These are phyloP conservation scores for Prunus davidiana DNA, from an alignment of 306 rosid species.

Conservation along the genomic window DNA sequence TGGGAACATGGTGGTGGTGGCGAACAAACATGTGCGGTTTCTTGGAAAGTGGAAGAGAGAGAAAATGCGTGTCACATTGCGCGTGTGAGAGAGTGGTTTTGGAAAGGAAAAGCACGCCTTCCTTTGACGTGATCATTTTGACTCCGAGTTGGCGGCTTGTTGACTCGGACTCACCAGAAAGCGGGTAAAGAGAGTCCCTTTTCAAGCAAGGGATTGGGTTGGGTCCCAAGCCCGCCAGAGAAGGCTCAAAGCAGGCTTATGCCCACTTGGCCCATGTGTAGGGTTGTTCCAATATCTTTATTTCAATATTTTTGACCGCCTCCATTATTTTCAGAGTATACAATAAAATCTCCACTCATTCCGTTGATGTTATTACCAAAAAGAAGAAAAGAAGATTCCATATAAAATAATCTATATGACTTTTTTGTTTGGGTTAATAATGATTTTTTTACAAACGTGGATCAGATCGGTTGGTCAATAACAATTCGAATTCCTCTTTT, in stretches of 20 bases:
- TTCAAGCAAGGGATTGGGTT: background rate
- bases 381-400: no score
- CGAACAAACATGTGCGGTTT: conserved; percentile 12
- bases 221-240: conserved; percentile 4
- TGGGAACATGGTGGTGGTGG: background rate
- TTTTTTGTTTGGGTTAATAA: no score
- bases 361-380: no score
- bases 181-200: background rate
- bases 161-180: background rate
- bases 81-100: background rate
- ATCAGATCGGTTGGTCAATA: no score
- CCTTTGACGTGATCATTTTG: background rate
- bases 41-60: conserved; percentile 17
- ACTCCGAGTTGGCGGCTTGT: conserved; percentile 36
- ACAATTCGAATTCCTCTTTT: no score
- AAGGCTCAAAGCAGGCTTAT: background rate
- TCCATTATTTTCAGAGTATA: no score
- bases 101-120: conserved; percentile 13
- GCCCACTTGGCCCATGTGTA: background rate
- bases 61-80: background rate
- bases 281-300: background rate
- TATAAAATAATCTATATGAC: no score
- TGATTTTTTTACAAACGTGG: no score
- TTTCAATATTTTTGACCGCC: no score
- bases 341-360: no score